Base-by-base conservation (phyloP, 2,329 filamentous ascomycete species). In the Xenosphaeropsis pyriputrescens region DNA sequence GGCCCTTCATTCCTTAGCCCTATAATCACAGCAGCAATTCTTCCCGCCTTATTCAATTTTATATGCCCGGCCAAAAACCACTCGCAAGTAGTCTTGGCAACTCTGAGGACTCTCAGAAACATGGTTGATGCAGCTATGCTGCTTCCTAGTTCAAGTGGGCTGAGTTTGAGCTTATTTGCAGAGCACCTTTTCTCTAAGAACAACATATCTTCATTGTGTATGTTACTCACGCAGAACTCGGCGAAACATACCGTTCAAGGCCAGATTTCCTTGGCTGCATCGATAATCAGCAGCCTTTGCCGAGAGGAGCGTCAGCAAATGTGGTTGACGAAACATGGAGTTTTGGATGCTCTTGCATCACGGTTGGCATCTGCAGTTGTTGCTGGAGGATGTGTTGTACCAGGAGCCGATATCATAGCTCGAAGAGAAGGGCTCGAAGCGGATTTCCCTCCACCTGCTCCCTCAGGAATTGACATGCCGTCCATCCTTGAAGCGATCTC, bases 1-100 rank as follows among this genome's bases (percentile, higher is more conserved):
- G 88, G 89, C 5, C 74, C 85, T 33, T 64, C 79, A 13, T 94
- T 91, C 57, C 70, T 94, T 32, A 61, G 68, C 6, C 82, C 86
- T 13, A 65, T 96, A 18, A 66, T 85, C 43, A 70, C 77, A 18
- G 76, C 77, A 38, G 67, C 68, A 41, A 67, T 76, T 8, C 62
- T 93, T n/a, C 68, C 75, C 6, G 70, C 72, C n/a, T 67, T 93
- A 40, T 63, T 93, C 41, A 63, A 72, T 47, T 73, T 77, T 42
- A 62, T 86, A n/a, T 78, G 79, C 31, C 76, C 80, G 0, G 61
- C 58, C 40, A 69, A 73, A 41, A 75, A 74, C 41, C 71, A 77
- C 16, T 62, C 75, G 2, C 71, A 76, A 46, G 68, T 93, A 35
- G 68, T 83, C 17, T 65, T 85, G 12, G 75, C 83, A 18, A 76